Percentiles rank a stretch among this genome's conserved stretches.
phyloP scores from a whole-genome alignment of 1,139 yeast species.

The Kluyveromyces marxianus region DNA sequence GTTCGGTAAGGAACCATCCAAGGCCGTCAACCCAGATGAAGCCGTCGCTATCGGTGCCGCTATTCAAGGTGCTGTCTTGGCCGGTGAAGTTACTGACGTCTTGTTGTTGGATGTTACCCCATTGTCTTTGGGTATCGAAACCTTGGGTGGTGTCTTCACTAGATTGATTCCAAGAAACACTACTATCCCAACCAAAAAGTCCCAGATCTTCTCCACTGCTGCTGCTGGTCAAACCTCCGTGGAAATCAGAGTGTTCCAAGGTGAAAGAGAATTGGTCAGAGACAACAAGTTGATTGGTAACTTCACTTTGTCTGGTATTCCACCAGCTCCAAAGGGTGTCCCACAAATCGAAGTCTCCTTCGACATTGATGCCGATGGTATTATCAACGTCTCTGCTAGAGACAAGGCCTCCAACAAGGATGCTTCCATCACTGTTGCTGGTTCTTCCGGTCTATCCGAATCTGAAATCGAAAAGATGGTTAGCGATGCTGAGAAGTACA shows the following conservation, averaged over 20 bases:
- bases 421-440: constrained; percentile 97
- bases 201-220: constrained; percentile 96
- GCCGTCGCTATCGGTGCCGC: constrained; percentile 99
- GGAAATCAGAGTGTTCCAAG: constrained; percentile 98
- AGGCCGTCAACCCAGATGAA: constrained; percentile 99
- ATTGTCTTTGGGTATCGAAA: constrained; percentile 95
- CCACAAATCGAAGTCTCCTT: constrained; percentile 98
- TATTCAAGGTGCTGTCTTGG: constrained; percentile 97
- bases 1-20: constrained; percentile 94
- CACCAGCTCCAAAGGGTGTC: constrained; percentile 99
- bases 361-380: constrained; percentile 90
- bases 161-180: constrained; percentile 97
- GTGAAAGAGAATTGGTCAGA: constrained; percentile 98
- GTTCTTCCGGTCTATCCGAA: constrained; percentile 95
- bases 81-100: constrained; percentile 97
- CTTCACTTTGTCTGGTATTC: constrained; percentile 91
- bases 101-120: constrained; percentile 94
- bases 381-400: constrained; percentile 96
- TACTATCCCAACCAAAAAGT: constrained; percentile 94
- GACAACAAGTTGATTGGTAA: constrained; percentile 98
- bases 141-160: constrained; percentile 98
- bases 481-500: constrained; percentile 95
- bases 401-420: constrained; percentile 98
- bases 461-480: constrained; percentile 98
- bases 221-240: constrained; percentile 99